phyloP scores from a whole-genome alignment of 2,329 filamentous ascomycete genomes.

The Grosmannia serpens region DNA sequence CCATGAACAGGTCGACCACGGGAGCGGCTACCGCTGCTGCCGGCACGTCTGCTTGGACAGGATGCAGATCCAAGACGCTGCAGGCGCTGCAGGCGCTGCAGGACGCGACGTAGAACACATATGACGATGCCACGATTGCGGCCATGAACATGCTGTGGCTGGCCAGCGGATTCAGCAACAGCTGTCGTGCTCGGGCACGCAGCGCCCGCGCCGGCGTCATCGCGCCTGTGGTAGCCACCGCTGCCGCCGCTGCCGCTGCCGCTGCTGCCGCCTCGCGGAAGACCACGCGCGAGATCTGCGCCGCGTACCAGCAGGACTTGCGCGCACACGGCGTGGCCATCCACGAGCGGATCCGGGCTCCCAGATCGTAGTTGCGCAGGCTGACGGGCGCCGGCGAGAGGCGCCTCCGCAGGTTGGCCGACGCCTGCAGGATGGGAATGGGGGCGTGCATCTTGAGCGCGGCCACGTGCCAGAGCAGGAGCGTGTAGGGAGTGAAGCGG shows the following conservation, averaged over 20 bases:
- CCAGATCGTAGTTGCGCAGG: not conserved
- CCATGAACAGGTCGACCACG: not conserved
- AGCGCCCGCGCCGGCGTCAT: not conserved
- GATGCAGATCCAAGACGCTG: not conserved
- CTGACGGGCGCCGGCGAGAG: not conserved
- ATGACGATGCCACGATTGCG: slow-evolving; percentile 4
- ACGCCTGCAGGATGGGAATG: not conserved
- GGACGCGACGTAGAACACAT: slow-evolving; percentile 1
- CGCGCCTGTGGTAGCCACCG: not conserved
- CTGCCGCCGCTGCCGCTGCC: not conserved
- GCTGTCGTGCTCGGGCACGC: not conserved
- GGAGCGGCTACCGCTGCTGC: not conserved
- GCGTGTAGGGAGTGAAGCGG: not conserved
- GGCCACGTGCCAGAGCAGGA: slow-evolving; percentile 1
- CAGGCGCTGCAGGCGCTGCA: not conserved
- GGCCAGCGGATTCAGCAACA: slow-evolving; percentile 1
- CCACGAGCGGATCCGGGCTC: slow-evolving; percentile 1
- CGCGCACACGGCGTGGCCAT: not conserved
- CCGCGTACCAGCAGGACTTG: slow-evolving; percentile 1
- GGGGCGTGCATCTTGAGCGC: slow-evolving; percentile 5
- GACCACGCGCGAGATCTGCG: slow-evolving; percentile 2
- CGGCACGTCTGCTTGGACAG: not conserved
- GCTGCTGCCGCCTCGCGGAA: not conserved
- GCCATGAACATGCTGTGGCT: slow-evolving; percentile 5
- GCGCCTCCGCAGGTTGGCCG: not conserved